A percentile compares a stretch with the other conserved stretches of the same genome.
phyloP scores from a whole-genome alignment of 1,284 basidiomycete species.

The Peniophora sp. region DNA sequence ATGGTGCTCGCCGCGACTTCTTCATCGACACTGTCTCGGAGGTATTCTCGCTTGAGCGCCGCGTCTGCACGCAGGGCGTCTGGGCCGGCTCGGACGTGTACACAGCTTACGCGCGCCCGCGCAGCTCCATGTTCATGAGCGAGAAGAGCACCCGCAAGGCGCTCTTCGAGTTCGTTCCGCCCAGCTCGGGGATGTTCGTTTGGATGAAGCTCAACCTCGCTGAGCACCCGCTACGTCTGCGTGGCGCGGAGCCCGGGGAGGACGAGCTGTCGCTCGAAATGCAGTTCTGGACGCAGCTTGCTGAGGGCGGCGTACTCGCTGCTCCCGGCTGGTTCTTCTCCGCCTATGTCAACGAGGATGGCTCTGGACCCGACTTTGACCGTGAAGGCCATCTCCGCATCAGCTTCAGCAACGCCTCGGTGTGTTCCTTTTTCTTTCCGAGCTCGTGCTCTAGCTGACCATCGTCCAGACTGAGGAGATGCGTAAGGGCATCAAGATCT shows the following conservation, averaged over 20 bases:
- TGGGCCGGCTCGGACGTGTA: slow-evolving; percentile 36
- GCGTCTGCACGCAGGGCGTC: slow-evolving; percentile 20
- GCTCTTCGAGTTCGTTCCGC: slow-evolving; percentile 65
- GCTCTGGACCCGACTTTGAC: slow-evolving; percentile 15
- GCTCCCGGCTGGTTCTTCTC: slow-evolving; percentile 56
- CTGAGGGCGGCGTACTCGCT: slow-evolving; percentile 53
- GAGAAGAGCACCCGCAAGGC: slow-evolving; percentile 36
- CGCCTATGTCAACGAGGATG: slow-evolving; percentile 22
- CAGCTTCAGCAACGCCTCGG: slow-evolving; percentile 51
- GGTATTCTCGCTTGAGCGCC: slow-evolving; percentile 38
- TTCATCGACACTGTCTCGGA: slow-evolving; percentile 50
- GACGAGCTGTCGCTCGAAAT: slow-evolving; percentile 37
- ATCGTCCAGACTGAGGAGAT: slow-evolving; percentile 15
- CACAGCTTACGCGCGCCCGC: slow-evolving; percentile 27
- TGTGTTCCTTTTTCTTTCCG: slow-evolving; percentile 19
- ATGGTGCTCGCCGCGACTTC: slow-evolving; percentile 49
- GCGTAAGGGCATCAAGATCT: slow-evolving; percentile 22
- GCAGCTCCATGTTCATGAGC: slow-evolving; percentile 10
- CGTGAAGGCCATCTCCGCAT: slow-evolving; percentile 53
- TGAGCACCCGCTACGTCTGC: slow-evolving; percentile 38
- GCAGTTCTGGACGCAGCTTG: slow-evolving; percentile 48
- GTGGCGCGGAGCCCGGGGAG: slow-evolving; percentile 22
- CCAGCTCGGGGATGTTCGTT: slow-evolving; percentile 63
- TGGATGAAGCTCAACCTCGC: slow-evolving; percentile 65
- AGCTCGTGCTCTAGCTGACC: neutral